Evolutionary conservation across 176 grass and related monocot species (phyloP).

Genomic region (Eragrostis nindensis): DNA sequence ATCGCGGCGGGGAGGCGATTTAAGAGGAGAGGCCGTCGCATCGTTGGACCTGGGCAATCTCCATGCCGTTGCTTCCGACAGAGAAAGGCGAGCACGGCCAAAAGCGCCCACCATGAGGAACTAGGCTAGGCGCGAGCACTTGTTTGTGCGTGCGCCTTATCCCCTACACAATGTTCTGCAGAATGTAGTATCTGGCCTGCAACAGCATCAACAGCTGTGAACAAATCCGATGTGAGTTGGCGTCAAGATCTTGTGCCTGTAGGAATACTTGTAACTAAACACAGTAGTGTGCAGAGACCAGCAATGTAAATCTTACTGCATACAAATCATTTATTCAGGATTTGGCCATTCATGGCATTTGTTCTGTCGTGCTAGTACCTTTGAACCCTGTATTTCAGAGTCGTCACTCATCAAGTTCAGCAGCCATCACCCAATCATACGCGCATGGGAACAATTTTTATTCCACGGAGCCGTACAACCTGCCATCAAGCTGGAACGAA

Average conservation of each 20-base stretch:
- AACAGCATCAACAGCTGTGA: not conserved
- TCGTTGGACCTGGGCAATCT: not conserved
- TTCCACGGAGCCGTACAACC: not conserved
- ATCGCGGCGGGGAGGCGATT: not conserved
- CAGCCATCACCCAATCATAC: not conserved
- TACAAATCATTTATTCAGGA: too few species aligned
- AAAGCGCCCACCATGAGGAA: not conserved
- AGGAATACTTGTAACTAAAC: too few species aligned
- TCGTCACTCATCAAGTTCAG: not conserved
- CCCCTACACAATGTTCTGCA: not conserved
- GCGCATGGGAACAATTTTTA: not conserved
- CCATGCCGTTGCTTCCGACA: not conserved
- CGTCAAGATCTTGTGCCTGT: not conserved
- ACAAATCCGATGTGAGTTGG: not conserved
- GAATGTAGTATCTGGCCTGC: not conserved
- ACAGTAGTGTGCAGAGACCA: too few species aligned
- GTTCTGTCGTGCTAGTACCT: not conserved
- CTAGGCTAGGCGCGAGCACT: not conserved
- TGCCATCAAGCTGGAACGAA: not conserved
- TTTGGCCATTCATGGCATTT: too few species aligned
- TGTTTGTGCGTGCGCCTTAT: not conserved
- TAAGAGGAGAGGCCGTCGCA: constrained; percentile 2
- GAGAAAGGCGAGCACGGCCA: constrained; percentile 26
- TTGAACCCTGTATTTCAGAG: not conserved
- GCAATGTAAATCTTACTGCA: too few species aligned